These are phyloP conservation scores for Paraphaeosphaeria minitans DNA, from an alignment of 2,329 filamentous ascomycete genomes.

Conservation along the genomic window DNA sequence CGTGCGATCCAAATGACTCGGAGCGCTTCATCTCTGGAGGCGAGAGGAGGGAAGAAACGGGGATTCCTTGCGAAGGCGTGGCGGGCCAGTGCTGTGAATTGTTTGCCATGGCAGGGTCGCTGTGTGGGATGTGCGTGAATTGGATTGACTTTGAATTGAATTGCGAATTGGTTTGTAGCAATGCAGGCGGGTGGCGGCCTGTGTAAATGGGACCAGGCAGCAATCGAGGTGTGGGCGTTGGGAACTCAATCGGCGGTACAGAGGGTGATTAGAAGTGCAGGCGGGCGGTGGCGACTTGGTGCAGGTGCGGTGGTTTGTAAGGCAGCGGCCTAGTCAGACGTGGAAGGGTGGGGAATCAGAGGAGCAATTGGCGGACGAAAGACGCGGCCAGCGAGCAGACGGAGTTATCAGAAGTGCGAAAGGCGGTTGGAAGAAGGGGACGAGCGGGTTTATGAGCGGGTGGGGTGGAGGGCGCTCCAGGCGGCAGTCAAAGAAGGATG, in stretches of 20 bases:
- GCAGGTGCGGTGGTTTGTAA: background rate
- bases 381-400: background rate
- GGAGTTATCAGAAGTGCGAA: constrained; percentile 2
- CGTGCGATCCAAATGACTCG: constrained; percentile 46
- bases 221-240: constrained; percentile 8
- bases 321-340: background rate
- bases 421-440: constrained; percentile 6
- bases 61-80: constrained; percentile 37
- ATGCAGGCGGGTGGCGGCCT: constrained; percentile 1
- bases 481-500: constrained; percentile 10
- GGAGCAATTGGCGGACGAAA: constrained; percentile 4
- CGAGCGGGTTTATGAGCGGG: constrained; percentile 18
- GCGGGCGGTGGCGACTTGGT: constrained; percentile 4
- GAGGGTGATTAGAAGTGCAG: background rate
- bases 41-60: constrained; percentile 48
- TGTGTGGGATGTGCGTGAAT: background rate
- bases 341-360: constrained; percentile 2
- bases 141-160: constrained; percentile 4
- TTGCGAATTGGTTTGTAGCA: constrained; percentile 1
- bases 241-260: constrained; percentile 9
- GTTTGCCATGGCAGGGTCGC: constrained; percentile 4
- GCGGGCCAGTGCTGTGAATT: constrained; percentile 19
- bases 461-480: constrained; percentile 21
- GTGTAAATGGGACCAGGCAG: constrained; percentile 2
- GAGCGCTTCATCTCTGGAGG: constrained; percentile 49